Evolutionary conservation across 2,329 filamentous ascomycete genomes (phyloP).

Genomic region (Sclerotinia subarctica): DNA sequence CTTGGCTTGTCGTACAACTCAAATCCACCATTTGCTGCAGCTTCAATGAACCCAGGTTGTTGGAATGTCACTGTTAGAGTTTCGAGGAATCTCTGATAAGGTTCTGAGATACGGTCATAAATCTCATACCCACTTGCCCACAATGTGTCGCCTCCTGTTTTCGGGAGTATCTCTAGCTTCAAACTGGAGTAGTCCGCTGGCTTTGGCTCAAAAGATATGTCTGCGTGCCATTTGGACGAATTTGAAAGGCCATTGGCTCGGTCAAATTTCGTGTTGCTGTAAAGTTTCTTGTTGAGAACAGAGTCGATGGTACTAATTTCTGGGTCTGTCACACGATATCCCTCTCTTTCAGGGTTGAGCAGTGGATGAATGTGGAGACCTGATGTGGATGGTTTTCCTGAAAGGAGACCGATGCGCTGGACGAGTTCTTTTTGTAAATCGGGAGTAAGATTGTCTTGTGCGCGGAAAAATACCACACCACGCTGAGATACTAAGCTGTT

Average conservation of each 20-base stretch:
- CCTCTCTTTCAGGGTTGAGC: constrained; percentile 51
- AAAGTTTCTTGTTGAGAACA: constrained; percentile 50
- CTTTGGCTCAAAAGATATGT: constrained; percentile 62
- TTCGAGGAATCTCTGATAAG: constrained; percentile 58
- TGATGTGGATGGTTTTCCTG: constrained; percentile 53
- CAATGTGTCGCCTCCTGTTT: constrained; percentile 56
- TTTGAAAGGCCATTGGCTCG: constrained; percentile 42
- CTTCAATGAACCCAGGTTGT: constrained; percentile 50
- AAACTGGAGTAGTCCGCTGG: constrained; percentile 61
- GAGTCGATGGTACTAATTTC: constrained; percentile 64
- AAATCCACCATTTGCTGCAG: constrained; percentile 46
- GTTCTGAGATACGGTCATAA: constrained; percentile 59
- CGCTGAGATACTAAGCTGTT: constrained; percentile 57
- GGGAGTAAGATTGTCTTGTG: constrained; percentile 58
- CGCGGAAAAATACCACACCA: constrained; percentile 68
- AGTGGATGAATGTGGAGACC: constrained; percentile 62
- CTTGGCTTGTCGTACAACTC: constrained; percentile 45
- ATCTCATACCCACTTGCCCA: constrained; percentile 67
- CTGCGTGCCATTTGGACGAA: constrained; percentile 54
- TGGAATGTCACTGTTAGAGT: constrained; percentile 52
- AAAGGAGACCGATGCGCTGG: constrained; percentile 55
- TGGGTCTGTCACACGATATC: constrained; percentile 46
- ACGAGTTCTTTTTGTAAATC: constrained; percentile 65
- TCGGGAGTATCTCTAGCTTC: constrained; percentile 54
- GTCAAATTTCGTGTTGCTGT: constrained; percentile 33